These are phyloP conservation scores for Aureobasidium sp. DNA, from an alignment of 2,329 filamentous ascomycete species.

Conservation along the genomic window DNA sequence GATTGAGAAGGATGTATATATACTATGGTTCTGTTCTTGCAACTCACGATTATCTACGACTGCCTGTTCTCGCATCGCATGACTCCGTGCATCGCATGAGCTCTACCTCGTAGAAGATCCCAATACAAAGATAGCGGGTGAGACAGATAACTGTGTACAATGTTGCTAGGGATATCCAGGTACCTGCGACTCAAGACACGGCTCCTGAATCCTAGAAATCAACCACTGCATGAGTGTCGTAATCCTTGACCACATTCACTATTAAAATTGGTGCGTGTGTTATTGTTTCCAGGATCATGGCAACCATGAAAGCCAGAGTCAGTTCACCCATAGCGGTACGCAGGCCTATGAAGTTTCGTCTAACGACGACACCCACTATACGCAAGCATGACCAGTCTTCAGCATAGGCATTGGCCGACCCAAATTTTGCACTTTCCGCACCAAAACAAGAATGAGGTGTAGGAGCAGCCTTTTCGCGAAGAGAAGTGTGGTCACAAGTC, in stretches of 20 bases:
- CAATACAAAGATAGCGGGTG: neutral
- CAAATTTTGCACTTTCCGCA: neutral
- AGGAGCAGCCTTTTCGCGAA: neutral
- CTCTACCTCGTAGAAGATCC: neutral
- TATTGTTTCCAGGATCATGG: neutral
- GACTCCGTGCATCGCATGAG: neutral
- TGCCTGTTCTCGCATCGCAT: neutral
- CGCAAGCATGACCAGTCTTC: neutral
- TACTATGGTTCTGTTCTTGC: neutral
- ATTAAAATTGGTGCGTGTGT: neutral
- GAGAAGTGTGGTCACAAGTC: conserved; percentile 4
- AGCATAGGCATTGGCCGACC: neutral
- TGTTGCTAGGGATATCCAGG: neutral
- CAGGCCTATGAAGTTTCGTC: neutral
- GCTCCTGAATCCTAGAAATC: neutral
- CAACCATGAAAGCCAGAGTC: neutral
- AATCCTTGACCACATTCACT: neutral
- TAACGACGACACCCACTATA: conserved; percentile 4
- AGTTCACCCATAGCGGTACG: neutral
- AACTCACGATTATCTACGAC: neutral
- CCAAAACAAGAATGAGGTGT: neutral
- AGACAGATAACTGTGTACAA: neutral
- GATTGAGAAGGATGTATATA: too few species aligned
- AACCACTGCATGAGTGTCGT: neutral
- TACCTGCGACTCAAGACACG: neutral